Percentiles rank a stretch among this genome's conserved stretches.
Conservation (phyloP, 331 rosid species). For the Telfairia occidentalis region DNA sequence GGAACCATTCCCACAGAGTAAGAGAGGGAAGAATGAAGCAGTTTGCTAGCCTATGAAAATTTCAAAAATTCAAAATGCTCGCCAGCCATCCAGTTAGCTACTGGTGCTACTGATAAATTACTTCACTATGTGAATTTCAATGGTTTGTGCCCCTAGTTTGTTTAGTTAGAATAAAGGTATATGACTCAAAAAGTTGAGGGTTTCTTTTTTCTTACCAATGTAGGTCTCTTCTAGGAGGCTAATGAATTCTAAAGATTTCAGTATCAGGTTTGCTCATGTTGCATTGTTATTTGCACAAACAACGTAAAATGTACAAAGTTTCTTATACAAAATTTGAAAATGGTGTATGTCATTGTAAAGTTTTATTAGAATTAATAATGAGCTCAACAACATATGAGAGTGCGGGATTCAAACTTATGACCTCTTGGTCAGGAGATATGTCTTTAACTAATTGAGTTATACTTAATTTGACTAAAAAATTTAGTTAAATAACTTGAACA, state of each 20-base stretch:
- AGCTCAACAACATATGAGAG: no score
- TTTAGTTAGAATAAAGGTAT: background rate
- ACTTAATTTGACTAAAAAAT: no score
- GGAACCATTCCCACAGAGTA: slow-evolving; percentile 44
- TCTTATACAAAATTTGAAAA: background rate
- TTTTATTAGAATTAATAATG: background rate
- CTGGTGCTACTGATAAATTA: no score
- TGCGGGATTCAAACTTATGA: no score
- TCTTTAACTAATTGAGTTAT: no score
- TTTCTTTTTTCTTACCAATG: background rate
- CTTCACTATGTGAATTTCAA: no score
- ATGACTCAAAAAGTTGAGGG: background rate
- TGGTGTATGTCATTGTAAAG: background rate
- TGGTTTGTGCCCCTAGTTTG: slow-evolving; percentile 3
- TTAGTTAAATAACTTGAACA: background rate
- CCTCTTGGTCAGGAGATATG: no score
- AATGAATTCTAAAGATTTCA: background rate
- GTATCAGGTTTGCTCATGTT: background rate
- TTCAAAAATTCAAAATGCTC: slow-evolving; percentile 53
- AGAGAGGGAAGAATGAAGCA: slow-evolving; percentile 33
- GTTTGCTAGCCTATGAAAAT: slow-evolving; percentile 24
- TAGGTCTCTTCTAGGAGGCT: background rate
- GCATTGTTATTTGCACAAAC: background rate
- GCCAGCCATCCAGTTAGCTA: slow-evolving; percentile 54
- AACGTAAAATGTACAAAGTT: background rate